Evolutionary conservation across 768 basidiomycete genomes (phyloP).

Genomic region (Austroboletus festivus): DNA sequence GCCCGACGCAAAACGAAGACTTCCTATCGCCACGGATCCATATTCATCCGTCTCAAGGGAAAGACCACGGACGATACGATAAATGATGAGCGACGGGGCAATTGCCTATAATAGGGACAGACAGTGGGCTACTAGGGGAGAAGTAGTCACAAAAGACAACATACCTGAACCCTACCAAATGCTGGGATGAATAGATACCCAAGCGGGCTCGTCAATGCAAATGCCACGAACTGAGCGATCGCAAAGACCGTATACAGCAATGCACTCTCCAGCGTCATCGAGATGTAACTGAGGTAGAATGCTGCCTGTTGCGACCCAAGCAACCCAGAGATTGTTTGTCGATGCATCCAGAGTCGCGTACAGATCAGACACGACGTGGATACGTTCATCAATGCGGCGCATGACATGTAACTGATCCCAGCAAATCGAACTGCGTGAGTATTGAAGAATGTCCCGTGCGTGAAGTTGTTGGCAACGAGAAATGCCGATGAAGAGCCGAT

Average conservation of each 20-base stretch:
- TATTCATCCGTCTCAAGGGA: background rate
- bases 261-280: slow-evolving; percentile 26
- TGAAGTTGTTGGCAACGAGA: background rate
- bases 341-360: slow-evolving; percentile 16
- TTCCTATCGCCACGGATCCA: background rate
- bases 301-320: slow-evolving; percentile 10
- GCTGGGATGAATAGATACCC: slow-evolving; percentile 22
- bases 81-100: background rate
- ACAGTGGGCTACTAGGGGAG: background rate
- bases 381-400: slow-evolving; percentile 14
- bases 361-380: slow-evolving; percentile 14
- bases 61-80: background rate
- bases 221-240: slow-evolving; percentile 10
- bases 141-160: background rate
- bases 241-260: slow-evolving; percentile 13
- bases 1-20: background rate
- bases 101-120: background rate
- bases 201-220: slow-evolving; percentile 20
- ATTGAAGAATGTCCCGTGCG: background rate
- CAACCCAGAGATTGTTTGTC: slow-evolving; percentile 6
- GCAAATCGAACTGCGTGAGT: background rate
- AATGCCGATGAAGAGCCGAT: background rate
- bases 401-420: slow-evolving; percentile 7
- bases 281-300: slow-evolving; percentile 22
- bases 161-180: slow-evolving; percentile 19